Conservation (phyloP, 129 eudicot species). For the Tagetes erecta region DNA sequence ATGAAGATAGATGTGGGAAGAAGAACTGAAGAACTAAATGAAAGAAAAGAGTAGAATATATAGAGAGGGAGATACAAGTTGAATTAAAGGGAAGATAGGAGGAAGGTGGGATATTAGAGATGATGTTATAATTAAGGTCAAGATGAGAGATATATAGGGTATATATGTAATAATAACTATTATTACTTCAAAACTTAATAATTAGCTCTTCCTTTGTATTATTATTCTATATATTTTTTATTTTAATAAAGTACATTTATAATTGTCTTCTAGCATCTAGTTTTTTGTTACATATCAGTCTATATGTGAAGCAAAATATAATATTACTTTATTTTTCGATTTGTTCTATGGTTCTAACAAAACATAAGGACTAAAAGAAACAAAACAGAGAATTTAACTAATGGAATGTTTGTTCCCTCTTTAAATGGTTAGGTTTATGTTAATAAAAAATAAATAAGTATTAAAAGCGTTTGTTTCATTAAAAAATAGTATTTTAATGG, state of each 20-base stretch:
- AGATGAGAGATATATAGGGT: constrained; percentile 23
- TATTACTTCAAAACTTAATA: constrained; percentile 9
- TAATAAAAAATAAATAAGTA: no score
- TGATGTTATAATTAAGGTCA: constrained; percentile 36
- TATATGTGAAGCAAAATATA: no score
- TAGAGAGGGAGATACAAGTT: constrained; percentile 39
- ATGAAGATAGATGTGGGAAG: constrained; percentile 11
- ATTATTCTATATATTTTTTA: background rate
- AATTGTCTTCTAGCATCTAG: background rate
- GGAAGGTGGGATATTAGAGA: constrained; percentile 36
- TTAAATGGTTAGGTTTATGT: no score
- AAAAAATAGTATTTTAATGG: no score
- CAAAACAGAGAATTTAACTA: no score
- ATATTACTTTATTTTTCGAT: no score
- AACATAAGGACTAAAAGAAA: no score
- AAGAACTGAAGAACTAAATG: constrained; percentile 32
- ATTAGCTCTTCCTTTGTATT: constrained; percentile 34
- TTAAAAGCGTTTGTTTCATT: no score
- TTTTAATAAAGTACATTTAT: background rate
- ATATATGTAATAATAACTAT: background rate
- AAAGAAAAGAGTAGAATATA: constrained; percentile 33
- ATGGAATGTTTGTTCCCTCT: no score
- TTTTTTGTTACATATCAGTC: background rate
- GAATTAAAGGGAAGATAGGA: constrained; percentile 38
- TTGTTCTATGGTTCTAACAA: no score